Conservation (phyloP, 352 stramenopile genomes). For the Nothophytophthora sp. region DNA sequence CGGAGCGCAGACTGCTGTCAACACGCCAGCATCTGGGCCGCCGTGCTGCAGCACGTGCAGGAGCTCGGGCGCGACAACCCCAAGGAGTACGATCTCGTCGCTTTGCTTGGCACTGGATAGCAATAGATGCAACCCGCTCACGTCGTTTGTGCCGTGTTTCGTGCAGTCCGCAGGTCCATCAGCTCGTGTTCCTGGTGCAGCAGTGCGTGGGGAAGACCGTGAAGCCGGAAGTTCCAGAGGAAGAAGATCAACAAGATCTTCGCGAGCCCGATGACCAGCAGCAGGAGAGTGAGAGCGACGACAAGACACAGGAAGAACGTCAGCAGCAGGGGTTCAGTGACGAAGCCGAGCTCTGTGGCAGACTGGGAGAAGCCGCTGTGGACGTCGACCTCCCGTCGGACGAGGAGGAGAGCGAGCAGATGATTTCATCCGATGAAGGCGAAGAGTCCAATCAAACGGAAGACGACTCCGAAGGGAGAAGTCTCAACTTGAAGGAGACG, state of each 20-base stretch:
- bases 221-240: slow-evolving; percentile 31
- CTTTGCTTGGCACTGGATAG: neutral
- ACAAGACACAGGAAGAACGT: slow-evolving; percentile 4
- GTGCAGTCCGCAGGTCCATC: slow-evolving; percentile 36
- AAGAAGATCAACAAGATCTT: slow-evolving; percentile 15
- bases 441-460: slow-evolving; percentile 55
- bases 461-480: slow-evolving; percentile 19
- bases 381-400: slow-evolving; percentile 12
- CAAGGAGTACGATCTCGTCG: slow-evolving; percentile 27
- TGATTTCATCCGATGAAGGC: slow-evolving; percentile 3
- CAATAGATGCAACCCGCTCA: neutral
- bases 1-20: slow-evolving; percentile 9
- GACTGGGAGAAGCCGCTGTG: slow-evolving; percentile 17
- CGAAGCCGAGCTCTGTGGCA: slow-evolving; percentile 14
- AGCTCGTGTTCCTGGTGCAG: slow-evolving; percentile 37
- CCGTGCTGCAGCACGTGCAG: slow-evolving; percentile 29
- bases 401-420: slow-evolving; percentile 19
- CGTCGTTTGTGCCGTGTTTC: slow-evolving; percentile 6
- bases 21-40: slow-evolving; percentile 21
- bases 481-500: neutral
- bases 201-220: slow-evolving; percentile 22
- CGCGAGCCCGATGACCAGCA: slow-evolving; percentile 4
- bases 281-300: slow-evolving; percentile 8
- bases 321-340: slow-evolving; percentile 22
- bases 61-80: slow-evolving; percentile 29